These are phyloP conservation scores for Stagonosporopsis vannaccii DNA, from an alignment of 2,329 filamentous ascomycete genomes.

Conservation along the genomic window DNA sequence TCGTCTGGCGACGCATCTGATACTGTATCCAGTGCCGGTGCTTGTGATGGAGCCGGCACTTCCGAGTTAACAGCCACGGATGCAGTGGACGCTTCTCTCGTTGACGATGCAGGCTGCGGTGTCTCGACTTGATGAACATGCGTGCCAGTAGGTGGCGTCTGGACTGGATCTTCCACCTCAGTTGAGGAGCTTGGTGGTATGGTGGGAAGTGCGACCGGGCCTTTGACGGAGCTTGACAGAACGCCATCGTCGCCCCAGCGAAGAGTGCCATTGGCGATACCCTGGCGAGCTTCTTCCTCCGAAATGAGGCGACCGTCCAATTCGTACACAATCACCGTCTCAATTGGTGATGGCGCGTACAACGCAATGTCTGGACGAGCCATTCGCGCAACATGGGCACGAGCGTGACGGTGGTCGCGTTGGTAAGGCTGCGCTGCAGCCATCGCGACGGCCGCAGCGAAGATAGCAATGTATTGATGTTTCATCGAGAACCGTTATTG, in stretches of 20 bases:
- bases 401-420: conserved; percentile 64
- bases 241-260: conserved; percentile 70
- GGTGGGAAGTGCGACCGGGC: conserved; percentile 26
- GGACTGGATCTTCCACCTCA: conserved; percentile 6
- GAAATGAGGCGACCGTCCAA: conserved; percentile 70
- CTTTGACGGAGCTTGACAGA: conserved; percentile 40
- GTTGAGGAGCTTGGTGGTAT: conserved; percentile 21
- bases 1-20: conserved; percentile 22
- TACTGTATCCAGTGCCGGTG: not conserved
- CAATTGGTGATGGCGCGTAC: conserved; percentile 62
- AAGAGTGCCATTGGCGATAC: conserved; percentile 72
- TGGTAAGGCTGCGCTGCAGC: conserved; percentile 66
- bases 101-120: not conserved
- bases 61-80: conserved; percentile 36
- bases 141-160: conserved; percentile 10
- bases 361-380: conserved; percentile 57
- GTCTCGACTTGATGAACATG: conserved; percentile 4
- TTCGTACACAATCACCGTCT: conserved; percentile 74
- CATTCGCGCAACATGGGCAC: conserved; percentile 54
- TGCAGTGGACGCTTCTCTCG: conserved; percentile 13
- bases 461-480: conserved; percentile 43
- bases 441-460: conserved; percentile 54
- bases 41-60: conserved; percentile 24
- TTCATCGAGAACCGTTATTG: conserved; percentile 41
- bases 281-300: conserved; percentile 70